phyloP scores from a whole-genome alignment of 768 basidiomycete genomes.

The Strobilomyces confusus region DNA sequence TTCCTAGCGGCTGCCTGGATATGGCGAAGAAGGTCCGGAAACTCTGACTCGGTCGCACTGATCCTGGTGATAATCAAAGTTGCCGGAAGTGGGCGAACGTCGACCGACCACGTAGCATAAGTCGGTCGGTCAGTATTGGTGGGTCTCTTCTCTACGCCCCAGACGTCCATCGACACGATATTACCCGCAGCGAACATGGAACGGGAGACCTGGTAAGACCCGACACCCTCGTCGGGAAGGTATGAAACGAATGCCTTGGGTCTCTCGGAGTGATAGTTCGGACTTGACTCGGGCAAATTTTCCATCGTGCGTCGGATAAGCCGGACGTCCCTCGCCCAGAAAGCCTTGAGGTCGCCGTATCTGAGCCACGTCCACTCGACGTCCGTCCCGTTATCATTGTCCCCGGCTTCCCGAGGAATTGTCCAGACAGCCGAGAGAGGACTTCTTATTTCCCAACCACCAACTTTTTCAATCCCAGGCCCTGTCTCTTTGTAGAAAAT shows the following conservation, averaged over 20 bases:
- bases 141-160: slow-evolving; percentile 17
- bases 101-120: slow-evolving; percentile 46
- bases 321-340: slow-evolving; percentile 41
- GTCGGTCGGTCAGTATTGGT: slow-evolving; percentile 3
- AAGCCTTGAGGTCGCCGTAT: slow-evolving; percentile 30
- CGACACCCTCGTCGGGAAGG: slow-evolving; percentile 45
- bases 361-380: slow-evolving; percentile 30
- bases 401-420: slow-evolving; percentile 16
- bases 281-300: slow-evolving; percentile 3
- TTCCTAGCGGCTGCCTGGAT: slow-evolving; percentile 35
- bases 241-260: slow-evolving; percentile 33
- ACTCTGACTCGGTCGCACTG: slow-evolving; percentile 26
- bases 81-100: slow-evolving; percentile 27
- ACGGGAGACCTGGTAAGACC: slow-evolving; percentile 40
- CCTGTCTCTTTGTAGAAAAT: slow-evolving; percentile 44
- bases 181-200: slow-evolving; percentile 17
- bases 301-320: slow-evolving; percentile 34
- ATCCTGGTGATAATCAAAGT: slow-evolving; percentile 46
- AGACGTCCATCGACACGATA: slow-evolving; percentile 14
- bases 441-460: slow-evolving; percentile 44
- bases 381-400: not conserved
- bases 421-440: slow-evolving; percentile 41
- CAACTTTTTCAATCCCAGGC: slow-evolving; percentile 22
- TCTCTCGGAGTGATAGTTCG: slow-evolving; percentile 6
- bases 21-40: slow-evolving; percentile 34